Evolutionary conservation across 1,139 yeast genomes (phyloP), one percentile per base, ranked within the genome.

Genomic region (Magnusiomyces sp.): DNA sequence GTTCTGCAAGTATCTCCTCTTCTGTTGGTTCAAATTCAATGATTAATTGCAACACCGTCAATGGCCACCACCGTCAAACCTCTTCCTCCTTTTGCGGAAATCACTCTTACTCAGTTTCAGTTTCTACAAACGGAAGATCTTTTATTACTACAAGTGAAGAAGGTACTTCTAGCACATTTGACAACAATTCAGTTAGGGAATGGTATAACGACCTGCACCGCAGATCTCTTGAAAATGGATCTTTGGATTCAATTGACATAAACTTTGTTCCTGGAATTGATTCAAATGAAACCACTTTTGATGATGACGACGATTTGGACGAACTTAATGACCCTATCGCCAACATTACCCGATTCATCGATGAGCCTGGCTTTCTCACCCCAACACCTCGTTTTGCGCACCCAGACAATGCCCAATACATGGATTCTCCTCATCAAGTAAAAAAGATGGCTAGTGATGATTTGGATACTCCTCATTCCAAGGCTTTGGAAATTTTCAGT

Each of bases 271-370:
- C 45, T 13, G 42, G 48, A 9, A 45, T 43, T 34, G 49, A 23
- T 13, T 46, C 51, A 6, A 43, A 44, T 17, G 53, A 51, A 40
- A 46, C 49, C 19, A 51, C 51, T 1, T 32, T 46, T 38, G 48
- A 48, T 14, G 50, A 43, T n/a, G 46, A 42, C 6, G 37, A 13
- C 23, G 38, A n/a, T n/a, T n/a, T n/a, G n/a, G n/a, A n/a, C n/a
- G n/a, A n/a, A n/a, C n/a, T n/a, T 4, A 47, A 16, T 13, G 53
- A 36, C n/a, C 37, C 46, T 20, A 37, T 47, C 10, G 45, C 23
- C 9, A 50, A 50, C 17, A 16, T 50, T 33, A 50, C 50, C 10
- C 29, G 43, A 11, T 43, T 37, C 33, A 36, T 51, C 36, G 20
- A 20, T 43, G 43, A 46, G 40, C 40, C 42, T 29, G 34, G 34